Evolutionary conservation across 2,329 filamentous ascomycete genomes (phyloP).

Genomic region (Rugonectria rugulosa): DNA sequence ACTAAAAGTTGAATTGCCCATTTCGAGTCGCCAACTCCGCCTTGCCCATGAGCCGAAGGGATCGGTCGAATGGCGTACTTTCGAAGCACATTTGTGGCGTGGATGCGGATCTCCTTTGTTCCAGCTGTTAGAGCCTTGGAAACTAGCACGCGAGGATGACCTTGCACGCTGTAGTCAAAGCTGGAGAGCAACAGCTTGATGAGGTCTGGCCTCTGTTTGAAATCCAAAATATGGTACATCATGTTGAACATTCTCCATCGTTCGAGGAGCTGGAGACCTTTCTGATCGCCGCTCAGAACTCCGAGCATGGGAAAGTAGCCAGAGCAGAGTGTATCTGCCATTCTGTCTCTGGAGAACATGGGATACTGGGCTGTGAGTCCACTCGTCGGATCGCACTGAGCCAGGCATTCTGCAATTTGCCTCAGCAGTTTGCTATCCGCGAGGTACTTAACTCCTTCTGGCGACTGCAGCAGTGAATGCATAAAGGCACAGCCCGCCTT

Average conservation of each 20-base stretch:
- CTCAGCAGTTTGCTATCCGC: slow-evolving; percentile 91
- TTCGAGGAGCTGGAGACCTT: slow-evolving; percentile 88
- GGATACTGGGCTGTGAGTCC: slow-evolving; percentile 82
- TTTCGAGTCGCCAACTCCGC: slow-evolving; percentile 72
- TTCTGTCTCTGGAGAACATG: slow-evolving; percentile 85
- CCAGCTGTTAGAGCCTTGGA: slow-evolving; percentile 94
- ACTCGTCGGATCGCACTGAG: slow-evolving; percentile 88
- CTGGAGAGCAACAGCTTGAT: slow-evolving; percentile 88
- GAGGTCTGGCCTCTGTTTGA: slow-evolving; percentile 89
- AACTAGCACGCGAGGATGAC: slow-evolving; percentile 89
- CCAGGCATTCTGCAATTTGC: slow-evolving; percentile 94
- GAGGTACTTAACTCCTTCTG: slow-evolving; percentile 85
- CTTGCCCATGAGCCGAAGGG: slow-evolving; percentile 47
- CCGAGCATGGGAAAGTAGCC: slow-evolving; percentile 96
- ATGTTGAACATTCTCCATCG: slow-evolving; percentile 99
- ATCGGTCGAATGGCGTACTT: slow-evolving; percentile 76
- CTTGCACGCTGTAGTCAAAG: slow-evolving; percentile 89
- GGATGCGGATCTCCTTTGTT: slow-evolving; percentile 89
- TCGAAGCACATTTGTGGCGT: slow-evolving; percentile 83
- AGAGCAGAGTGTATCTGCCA: slow-evolving; percentile 85
- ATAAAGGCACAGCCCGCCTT: slow-evolving; percentile 88
- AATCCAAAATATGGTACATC: slow-evolving; percentile 97
- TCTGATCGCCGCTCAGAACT: slow-evolving; percentile 80
- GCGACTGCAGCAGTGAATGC: slow-evolving; percentile 83
- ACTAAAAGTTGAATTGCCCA: slow-evolving; percentile 98